A percentile compares a stretch with the other conserved stretches of the same genome.
Conservation (phyloP, 768 basidiomycete genomes). For the Rhizopogon roseolus region DNA sequence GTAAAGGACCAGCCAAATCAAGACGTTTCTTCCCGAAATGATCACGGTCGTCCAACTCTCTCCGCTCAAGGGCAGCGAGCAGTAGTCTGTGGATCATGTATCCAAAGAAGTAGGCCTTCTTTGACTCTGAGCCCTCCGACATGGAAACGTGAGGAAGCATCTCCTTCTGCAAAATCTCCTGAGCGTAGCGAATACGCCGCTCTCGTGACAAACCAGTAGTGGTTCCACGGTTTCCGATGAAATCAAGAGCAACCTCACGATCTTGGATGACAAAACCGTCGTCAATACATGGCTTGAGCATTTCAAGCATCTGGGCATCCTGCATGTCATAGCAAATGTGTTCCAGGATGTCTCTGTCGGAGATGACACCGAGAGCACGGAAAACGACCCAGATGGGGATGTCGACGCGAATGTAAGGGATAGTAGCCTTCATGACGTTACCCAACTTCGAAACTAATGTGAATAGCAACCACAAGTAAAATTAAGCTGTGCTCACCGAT, state of each 20-base stretch:
- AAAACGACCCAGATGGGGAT: constrained; percentile 99
- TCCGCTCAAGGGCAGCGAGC: constrained; percentile 87
- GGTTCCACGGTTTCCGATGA: constrained; percentile 97
- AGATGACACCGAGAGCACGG: constrained; percentile 94
- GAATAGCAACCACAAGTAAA: constrained; percentile 1
- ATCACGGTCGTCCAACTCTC: constrained; percentile 98
- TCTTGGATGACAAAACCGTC: constrained; percentile 98
- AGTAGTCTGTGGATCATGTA: constrained; percentile 98
- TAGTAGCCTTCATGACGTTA: constrained; percentile 93
- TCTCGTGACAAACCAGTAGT: constrained; percentile 89
- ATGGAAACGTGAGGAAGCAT: constrained; percentile 97
- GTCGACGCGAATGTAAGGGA: constrained; percentile 97
- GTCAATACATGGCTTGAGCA: constrained; percentile 97
- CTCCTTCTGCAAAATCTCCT: constrained; percentile 97
- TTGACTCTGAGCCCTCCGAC: constrained; percentile 92
- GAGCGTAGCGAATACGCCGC: constrained; percentile 91
- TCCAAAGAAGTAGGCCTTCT: constrained; percentile 99
- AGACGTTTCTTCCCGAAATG: constrained; percentile 98
- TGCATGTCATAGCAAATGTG: constrained; percentile 99
- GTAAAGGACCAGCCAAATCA: constrained; percentile 91
- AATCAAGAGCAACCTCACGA: constrained; percentile 94
- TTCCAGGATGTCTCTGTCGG: constrained; percentile 95
- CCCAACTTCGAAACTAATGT: constrained; percentile 49
- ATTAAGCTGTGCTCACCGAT: constrained; percentile 50
- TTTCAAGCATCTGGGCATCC: constrained; percentile 93